Percentiles rank a stretch among this genome's conserved stretches.
Evolutionary conservation across 352 stramenopile genomes (phyloP).

Genomic region (Phytopythium sindhum): DNA sequence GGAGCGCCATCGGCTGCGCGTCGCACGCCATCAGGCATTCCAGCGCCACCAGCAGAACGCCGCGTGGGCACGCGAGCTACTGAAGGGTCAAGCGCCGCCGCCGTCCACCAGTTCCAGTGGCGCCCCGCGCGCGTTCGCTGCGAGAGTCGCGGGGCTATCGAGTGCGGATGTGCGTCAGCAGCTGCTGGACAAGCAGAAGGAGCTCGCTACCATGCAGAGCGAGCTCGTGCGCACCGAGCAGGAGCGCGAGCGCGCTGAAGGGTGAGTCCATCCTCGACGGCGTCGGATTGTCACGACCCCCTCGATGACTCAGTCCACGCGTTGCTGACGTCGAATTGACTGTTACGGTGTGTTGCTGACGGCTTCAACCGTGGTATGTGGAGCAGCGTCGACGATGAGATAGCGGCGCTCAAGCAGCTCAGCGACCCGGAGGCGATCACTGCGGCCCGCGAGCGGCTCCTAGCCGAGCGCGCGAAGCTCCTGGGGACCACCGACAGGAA

Average conservation of each 20-base stretch:
- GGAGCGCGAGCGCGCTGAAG: slow-evolving; percentile 14
- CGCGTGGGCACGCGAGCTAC: slow-evolving; percentile 45
- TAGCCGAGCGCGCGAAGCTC: slow-evolving; percentile 18
- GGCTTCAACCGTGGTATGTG: not conserved
- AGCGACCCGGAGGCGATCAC: slow-evolving; percentile 19
- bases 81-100: slow-evolving; percentile 6
- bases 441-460: slow-evolving; percentile 18
- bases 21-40: slow-evolving; percentile 49
- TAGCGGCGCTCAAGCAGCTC: slow-evolving; percentile 21
- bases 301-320: not conserved
- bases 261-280: not conserved
- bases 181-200: slow-evolving; percentile 14
- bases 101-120: not conserved
- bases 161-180: slow-evolving; percentile 14
- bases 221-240: slow-evolving; percentile 15
- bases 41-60: slow-evolving; percentile 65
- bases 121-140: slow-evolving; percentile 8
- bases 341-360: not conserved
- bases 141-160: slow-evolving; percentile 3
- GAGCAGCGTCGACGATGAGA: slow-evolving; percentile 13
- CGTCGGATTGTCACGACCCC: not conserved
- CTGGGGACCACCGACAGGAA: slow-evolving; percentile 22
- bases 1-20: slow-evolving; percentile 42
- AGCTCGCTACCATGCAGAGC: slow-evolving; percentile 15
- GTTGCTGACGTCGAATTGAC: not conserved